Conservation (phyloP, 768 basidiomycete species). For the Suillus clintonianus region DNA sequence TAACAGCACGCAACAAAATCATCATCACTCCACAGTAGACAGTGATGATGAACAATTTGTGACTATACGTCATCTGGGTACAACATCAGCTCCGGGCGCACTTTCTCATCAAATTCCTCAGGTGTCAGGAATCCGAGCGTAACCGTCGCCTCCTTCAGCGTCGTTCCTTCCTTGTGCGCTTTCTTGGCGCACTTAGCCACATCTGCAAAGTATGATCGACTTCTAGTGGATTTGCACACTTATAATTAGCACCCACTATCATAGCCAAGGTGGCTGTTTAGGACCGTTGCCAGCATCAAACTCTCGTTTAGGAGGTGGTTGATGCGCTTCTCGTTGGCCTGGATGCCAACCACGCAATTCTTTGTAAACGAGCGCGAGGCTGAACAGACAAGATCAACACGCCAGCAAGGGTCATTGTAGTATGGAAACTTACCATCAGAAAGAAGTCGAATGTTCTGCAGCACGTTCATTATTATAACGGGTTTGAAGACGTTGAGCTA, state of each 20-base stretch:
- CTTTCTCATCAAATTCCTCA: conserved; percentile 94
- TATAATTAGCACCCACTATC: conserved; percentile 68
- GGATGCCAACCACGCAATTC: conserved; percentile 95
- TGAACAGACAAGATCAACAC: conserved; percentile 28
- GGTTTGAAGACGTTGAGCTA: conserved; percentile 99
- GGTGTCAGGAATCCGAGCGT: conserved; percentile 80
- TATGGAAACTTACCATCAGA: conserved; percentile 71
- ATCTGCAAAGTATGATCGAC: conserved; percentile 48
- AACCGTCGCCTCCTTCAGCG: conserved; percentile 93
- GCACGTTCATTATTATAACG: conserved; percentile 95
- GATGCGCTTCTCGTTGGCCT: conserved; percentile 95
- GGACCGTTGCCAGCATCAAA: conserved; percentile 95
- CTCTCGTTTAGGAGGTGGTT: conserved; percentile 88
- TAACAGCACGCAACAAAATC: neutral
- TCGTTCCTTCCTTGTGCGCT: conserved; percentile 98
- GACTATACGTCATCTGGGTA: conserved; percentile 56
- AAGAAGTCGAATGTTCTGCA: conserved; percentile 92
- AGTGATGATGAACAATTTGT: neutral
- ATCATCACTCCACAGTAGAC: neutral
- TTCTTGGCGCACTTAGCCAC: conserved; percentile 99
- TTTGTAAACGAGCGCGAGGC: conserved; percentile 92
- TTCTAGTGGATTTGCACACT: neutral
- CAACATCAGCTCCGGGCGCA: conserved; percentile 90
- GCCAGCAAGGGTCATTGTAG: conserved; percentile 1
- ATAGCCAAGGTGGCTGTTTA: conserved; percentile 95